These are phyloP conservation scores for Gastroboletus turbinatus DNA, from an alignment of 1,284 basidiomycete species.

Conservation along the genomic window DNA sequence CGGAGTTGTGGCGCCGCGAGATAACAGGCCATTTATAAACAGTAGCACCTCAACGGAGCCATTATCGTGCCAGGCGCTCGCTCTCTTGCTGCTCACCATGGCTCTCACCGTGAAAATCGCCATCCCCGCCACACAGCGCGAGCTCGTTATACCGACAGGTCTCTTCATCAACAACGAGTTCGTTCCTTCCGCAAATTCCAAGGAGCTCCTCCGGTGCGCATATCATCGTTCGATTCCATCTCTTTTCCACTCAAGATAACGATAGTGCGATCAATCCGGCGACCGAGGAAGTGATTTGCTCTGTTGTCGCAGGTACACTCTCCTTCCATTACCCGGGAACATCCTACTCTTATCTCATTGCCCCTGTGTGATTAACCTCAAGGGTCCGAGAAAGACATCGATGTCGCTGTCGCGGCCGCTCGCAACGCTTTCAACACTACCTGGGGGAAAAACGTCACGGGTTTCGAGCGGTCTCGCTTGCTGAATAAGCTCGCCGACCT, in stretches of 20 bases:
- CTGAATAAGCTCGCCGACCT: slow-evolving; percentile 89
- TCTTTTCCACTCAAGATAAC: slow-evolving; percentile 9
- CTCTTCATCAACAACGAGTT: slow-evolving; percentile 93
- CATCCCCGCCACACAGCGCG: slow-evolving; percentile 45
- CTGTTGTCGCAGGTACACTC: slow-evolving; percentile 61
- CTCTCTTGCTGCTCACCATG: slow-evolving; percentile 36
- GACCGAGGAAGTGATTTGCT: slow-evolving; percentile 70
- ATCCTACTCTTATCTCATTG: slow-evolving; percentile 7
- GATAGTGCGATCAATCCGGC: slow-evolving; percentile 68
- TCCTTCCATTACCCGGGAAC: background rate
- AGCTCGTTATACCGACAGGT: slow-evolving; percentile 71
- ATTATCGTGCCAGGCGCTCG: background rate
- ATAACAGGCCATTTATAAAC: slow-evolving; percentile 21
- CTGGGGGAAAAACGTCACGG: slow-evolving; percentile 88
- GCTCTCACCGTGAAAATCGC: slow-evolving; percentile 37
- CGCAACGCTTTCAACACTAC: slow-evolving; percentile 82
- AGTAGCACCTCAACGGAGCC: background rate
- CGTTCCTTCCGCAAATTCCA: slow-evolving; percentile 63
- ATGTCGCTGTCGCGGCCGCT: slow-evolving; percentile 81
- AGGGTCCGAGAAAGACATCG: slow-evolving; percentile 79
- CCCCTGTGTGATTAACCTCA: slow-evolving; percentile 27
- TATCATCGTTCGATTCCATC: slow-evolving; percentile 6
- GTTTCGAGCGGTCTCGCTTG: slow-evolving; percentile 76
- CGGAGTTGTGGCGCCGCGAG: slow-evolving; percentile 12
- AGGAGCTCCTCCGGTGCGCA: slow-evolving; percentile 56